Conservation (phyloP, 202 grass and related monocot species). For the Cymbopogon flexuosus region DNA sequence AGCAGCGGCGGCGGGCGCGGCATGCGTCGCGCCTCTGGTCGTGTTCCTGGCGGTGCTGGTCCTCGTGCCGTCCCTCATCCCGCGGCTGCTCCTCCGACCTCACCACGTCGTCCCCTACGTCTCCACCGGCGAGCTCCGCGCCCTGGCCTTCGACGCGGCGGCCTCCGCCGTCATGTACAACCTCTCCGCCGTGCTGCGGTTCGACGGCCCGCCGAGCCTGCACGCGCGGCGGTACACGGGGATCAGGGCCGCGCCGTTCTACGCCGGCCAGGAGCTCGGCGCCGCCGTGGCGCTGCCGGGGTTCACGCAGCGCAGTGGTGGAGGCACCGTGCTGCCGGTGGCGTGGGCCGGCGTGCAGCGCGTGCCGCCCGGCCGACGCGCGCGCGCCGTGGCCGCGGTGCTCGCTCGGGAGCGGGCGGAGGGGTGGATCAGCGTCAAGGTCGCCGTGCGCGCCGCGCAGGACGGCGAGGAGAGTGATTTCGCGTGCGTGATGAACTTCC, state of each 20-base stretch:
- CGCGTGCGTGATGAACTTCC: conserved; percentile 21
- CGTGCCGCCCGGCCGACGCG: background rate
- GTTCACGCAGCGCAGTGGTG: background rate
- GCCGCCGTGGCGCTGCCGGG: conserved; percentile 1
- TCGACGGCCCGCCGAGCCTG: background rate
- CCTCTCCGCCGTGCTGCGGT: conserved; percentile 23
- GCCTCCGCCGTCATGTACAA: conserved; percentile 7
- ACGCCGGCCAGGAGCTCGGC: conserved; percentile 25
- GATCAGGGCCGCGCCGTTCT: conserved; percentile 20
- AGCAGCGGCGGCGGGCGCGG: background rate
- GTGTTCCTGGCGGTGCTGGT: conserved; percentile 32
- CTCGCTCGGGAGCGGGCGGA: conserved; percentile 7
- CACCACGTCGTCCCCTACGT: conserved; percentile 19
- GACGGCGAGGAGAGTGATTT: conserved; percentile 18
- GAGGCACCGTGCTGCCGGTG: background rate
- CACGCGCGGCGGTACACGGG: conserved; percentile 19
- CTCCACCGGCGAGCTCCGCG: conserved; percentile 22
- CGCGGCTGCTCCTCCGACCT: conserved; percentile 23
- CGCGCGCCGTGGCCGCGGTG: background rate
- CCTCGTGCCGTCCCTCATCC: conserved; percentile 20
- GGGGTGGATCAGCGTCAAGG: conserved; percentile 15
- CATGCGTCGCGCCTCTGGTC: conserved; percentile 1
- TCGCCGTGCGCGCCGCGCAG: conserved; percentile 13
- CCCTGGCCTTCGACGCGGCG: conserved; percentile 1
- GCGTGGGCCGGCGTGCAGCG: conserved; percentile 24